Percentiles rank a stretch among this genome's conserved stretches.
phyloP scores from a whole-genome alignment of 345 rosid species.

The Eutrema heterophyllum region DNA sequence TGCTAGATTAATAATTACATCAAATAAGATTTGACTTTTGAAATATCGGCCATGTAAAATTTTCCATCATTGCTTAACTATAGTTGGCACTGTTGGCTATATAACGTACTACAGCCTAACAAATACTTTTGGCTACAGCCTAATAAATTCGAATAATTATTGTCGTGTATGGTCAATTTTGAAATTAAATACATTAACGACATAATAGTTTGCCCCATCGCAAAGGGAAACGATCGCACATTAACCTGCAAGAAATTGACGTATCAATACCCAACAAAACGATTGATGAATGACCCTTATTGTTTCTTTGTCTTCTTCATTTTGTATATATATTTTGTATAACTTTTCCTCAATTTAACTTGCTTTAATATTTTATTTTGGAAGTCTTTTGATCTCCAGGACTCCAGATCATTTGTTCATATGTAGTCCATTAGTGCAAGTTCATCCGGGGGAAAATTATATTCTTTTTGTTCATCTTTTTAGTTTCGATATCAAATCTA shows the following conservation, averaged over 20 bases:
- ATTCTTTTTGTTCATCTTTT: background rate
- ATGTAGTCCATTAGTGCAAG: background rate
- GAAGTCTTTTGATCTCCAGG: background rate
- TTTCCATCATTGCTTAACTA: constrained; percentile 6
- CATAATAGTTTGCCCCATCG: constrained; percentile 24
- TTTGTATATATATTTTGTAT: background rate
- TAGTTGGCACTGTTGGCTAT: background rate
- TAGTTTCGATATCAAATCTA: background rate
- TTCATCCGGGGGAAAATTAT: no score
- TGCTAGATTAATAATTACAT: background rate
- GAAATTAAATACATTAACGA: constrained; percentile 22
- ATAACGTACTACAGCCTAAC: background rate
- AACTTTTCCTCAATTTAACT: background rate
- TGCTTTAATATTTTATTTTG: background rate
- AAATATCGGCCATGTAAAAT: background rate
- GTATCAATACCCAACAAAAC: constrained; percentile 2
- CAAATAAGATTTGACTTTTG: background rate
- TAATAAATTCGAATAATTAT: background rate
- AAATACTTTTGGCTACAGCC: background rate
- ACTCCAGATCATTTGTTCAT: background rate
- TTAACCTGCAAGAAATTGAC: constrained; percentile 21
- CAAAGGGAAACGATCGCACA: constrained; percentile 24
- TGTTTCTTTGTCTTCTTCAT: background rate
- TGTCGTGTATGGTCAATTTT: constrained; percentile 21
- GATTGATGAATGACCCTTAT: constrained; percentile 3